Percentiles rank a stretch among this genome's conserved stretches.
Evolutionary conservation across 495 filamentous ascomycete species (phyloP).

Genomic region (Daldinia caldariorum): DNA sequence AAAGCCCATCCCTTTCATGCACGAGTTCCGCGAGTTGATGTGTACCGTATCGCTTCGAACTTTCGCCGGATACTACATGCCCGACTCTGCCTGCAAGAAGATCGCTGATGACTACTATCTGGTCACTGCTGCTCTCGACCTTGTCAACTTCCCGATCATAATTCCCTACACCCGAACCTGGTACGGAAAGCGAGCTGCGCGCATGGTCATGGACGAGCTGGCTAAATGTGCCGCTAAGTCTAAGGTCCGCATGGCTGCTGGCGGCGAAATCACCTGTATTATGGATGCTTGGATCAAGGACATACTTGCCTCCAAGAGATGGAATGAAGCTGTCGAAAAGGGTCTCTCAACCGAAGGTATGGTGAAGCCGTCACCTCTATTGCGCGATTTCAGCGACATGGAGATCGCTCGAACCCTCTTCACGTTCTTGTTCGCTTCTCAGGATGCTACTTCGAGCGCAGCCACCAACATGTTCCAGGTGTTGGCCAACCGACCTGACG

Average conservation of each 20-base stretch:
- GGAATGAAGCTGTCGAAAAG: constrained; percentile 74
- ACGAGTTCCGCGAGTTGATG: constrained; percentile 93
- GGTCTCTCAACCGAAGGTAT: constrained; percentile 71
- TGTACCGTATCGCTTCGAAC: constrained; percentile 94
- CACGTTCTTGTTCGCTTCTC: constrained; percentile 97
- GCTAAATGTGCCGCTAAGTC: constrained; percentile 90
- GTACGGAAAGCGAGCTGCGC: constrained; percentile 96
- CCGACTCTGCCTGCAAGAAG: constrained; percentile 88
- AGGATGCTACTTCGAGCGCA: constrained; percentile 95
- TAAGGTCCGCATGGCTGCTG: constrained; percentile 90
- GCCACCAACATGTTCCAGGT: constrained; percentile 95
- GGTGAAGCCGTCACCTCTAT: constrained; percentile 81
- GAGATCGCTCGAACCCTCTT: constrained; percentile 96
- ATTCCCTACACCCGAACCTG: constrained; percentile 94
- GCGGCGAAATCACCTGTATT: constrained; percentile 87
- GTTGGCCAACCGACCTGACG: constrained; percentile 91
- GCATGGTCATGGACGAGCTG: constrained; percentile 92
- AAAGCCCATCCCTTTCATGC: constrained; percentile 87
- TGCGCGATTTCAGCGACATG: constrained; percentile 88
- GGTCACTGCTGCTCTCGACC: constrained; percentile 93
- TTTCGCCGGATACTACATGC: constrained; percentile 95
- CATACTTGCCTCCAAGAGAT: constrained; percentile 83
- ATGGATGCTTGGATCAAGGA: constrained; percentile 92
- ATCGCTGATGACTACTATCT: constrained; percentile 97
- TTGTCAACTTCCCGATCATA: constrained; percentile 99